A percentile compares a stretch with the other conserved stretches of the same genome.
Conservation (phyloP, 345 rosid species). For the Gossypium sturtianum region DNA sequence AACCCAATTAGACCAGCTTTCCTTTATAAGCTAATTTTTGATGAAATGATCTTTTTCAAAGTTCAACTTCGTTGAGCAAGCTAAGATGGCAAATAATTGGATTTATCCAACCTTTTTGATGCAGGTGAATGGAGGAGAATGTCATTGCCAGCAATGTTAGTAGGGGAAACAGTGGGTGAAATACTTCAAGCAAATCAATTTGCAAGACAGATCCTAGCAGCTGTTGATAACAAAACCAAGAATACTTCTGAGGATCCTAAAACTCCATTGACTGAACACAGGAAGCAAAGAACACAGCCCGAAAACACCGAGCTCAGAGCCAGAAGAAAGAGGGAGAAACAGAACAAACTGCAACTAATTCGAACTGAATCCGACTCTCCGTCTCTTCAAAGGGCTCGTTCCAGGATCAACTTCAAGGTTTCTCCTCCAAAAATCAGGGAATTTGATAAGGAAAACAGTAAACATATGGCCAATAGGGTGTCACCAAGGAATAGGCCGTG, state of each 20-base stretch:
- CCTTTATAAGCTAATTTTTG: too few relatives aligned
- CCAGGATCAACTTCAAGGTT: constrained; percentile 72
- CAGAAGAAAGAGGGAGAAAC: constrained; percentile 75
- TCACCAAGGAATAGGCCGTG: constrained; percentile 86
- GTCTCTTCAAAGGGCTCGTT: constrained; percentile 51
- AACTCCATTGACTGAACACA: constrained; percentile 58
- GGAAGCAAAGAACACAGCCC: constrained; percentile 20
- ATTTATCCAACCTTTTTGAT: background rate
- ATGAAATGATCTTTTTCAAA: too few relatives aligned
- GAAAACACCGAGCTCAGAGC: constrained; percentile 54
- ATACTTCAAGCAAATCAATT: background rate
- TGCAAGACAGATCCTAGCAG: background rate
- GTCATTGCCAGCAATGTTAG: background rate
- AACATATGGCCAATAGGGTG: constrained; percentile 59
- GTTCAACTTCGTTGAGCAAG: too few relatives aligned
- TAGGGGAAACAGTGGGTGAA: background rate
- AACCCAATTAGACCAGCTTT: too few relatives aligned
- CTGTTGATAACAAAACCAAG: background rate
- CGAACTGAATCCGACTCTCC: constrained; percentile 50
- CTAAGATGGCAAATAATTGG: too few relatives aligned
- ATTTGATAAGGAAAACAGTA: constrained; percentile 35
- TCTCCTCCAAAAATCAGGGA: constrained; percentile 57
- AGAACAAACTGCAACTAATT: constrained; percentile 30
- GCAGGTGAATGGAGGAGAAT: background rate
- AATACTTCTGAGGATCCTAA: constrained; percentile 43